Evolutionary conservation across 2,329 filamentous ascomycete genomes (phyloP), one percentile per base, ranked within the genome.

Genomic region (Ilyonectria destructans): DNA sequence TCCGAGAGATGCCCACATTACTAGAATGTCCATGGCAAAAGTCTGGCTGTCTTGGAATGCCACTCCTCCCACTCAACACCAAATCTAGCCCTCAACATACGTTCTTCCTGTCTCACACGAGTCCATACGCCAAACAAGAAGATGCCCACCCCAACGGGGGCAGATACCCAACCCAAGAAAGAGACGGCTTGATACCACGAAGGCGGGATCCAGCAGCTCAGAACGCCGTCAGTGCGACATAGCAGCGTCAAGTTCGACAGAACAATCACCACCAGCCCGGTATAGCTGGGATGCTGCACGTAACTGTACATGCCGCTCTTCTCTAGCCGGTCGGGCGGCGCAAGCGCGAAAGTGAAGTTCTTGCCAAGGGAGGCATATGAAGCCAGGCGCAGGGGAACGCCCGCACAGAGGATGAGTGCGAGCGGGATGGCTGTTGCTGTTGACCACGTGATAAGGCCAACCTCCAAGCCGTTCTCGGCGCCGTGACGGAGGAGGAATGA

Each of bases 251-350:
- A 40, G 58, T 80, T 79, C 48, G 68, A 74, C 1, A 79, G 15
- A 1, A 81, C 58, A 0, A 88, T 69, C 3, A 83, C 33, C 0
- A 80, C 10, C 2, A 84, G 51, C 0, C 84, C 86, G 0, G 83
- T 83, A 65, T 89, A 89, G 62, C 85, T 86, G 2, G 86, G 86
- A 71, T 89, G 86, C 71, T 88, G 86, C 3, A 88, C 75, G 67
- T 83, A 85, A 19, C 69, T 68, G 67, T 88, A 88, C 2, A 88
- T 76, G 0, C 86, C 86, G 1, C 71, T 77, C 0, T 85, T 88
- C 13, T 82, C 79, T 8, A 89, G 75, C 1, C 75, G 70, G 64
- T 85, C 80, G 1, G 88, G 88, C 58, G 79, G 73, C 1, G 83
- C 77, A 2, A 90, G 82, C 2, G 81, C 79, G 70, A 88, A 90